These are phyloP conservation scores for Diaporthe sp. DNA, from an alignment of 2,329 filamentous ascomycete species.

Conservation along the genomic window DNA sequence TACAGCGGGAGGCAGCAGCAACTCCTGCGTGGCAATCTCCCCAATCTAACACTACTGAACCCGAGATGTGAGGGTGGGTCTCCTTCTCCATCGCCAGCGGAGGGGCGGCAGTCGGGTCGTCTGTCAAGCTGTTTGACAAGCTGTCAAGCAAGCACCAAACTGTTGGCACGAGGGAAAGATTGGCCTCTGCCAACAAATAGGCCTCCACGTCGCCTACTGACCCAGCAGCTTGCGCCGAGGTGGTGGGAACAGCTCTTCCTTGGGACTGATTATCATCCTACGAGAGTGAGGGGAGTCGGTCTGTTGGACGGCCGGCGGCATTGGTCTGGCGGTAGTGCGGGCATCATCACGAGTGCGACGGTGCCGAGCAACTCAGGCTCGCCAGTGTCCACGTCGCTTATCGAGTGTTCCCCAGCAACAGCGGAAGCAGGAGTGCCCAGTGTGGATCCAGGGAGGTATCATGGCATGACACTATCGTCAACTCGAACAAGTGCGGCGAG, in stretches of 20 bases:
- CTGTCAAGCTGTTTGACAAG: not conserved
- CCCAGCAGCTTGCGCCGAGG: constrained; percentile 6
- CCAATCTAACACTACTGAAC: not conserved
- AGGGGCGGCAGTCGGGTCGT: constrained; percentile 2
- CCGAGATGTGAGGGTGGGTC: not conserved
- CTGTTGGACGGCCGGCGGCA: not conserved
- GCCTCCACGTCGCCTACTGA: constrained; percentile 11
- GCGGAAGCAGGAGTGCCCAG: constrained; percentile 16
- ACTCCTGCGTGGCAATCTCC: not conserved
- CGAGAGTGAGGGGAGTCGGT: not conserved
- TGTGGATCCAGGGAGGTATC: not conserved
- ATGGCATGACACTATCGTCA: constrained; percentile 24
- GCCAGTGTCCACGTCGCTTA: constrained; percentile 1
- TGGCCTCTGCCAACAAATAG: not conserved
- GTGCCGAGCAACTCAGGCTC: not conserved
- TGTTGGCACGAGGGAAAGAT: not conserved
- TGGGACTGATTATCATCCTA: not conserved
- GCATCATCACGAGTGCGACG: constrained; percentile 3
- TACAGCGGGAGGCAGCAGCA: not conserved
- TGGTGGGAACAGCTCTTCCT: constrained; percentile 7
- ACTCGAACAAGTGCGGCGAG: constrained; percentile 11
- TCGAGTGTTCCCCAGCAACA: not conserved
- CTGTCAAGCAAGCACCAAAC: not conserved
- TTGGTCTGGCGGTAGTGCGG: constrained; percentile 1
- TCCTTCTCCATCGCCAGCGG: constrained; percentile 3